Base-by-base conservation (phyloP, 2,329 filamentous ascomycete genomes). In the Claviceps monticola region DNA sequence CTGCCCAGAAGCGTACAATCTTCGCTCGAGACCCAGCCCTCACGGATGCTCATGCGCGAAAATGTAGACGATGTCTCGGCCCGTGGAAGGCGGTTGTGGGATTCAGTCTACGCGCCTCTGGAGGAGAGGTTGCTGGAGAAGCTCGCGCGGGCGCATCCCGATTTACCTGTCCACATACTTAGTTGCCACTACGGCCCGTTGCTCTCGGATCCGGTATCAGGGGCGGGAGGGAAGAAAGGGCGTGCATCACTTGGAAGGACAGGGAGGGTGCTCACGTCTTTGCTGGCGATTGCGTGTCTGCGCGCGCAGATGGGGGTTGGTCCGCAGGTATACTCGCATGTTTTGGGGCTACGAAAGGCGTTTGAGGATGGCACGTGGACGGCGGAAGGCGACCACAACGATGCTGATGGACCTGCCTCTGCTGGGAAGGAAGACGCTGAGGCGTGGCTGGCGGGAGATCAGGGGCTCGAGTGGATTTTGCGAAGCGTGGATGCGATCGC, bases 271-370 rank as follows among this genome's bases (percentile, higher is more conserved):
- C 68, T 88, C 55, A 93, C 87, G 0, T 84, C 79, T 51, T 66
- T 93, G 13, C 74, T 89, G 4, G 88, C 84, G 0, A 75, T 94
- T 34, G 74, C 86, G 5, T 89, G 86, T 60, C 64, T 94, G 64
- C 70, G 88, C 3, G 78, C 87, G 45, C 88, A 93, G 72, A 86
- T 84, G 9, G 88, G 88, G 0, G 88, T 93, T 0, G 88, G 82
- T 0, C 88, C 87, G 1, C 88, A 93, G 71, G 86, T 94, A 13
- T 68, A 85, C 17, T 88, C 83, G 57, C 88, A 94, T 66, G 74
- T 93, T 0, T 91, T 89, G 68, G 88, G 88, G 0, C 63, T 94
- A 66, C 69, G 84, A 53, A 93, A 93, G 71, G 85, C 80, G 1
- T 74, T 84, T 49, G 80, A 85, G 56, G 82, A 88, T 64, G 85